Conservation (phyloP, 2,329 filamentous ascomycete genomes). For the Scedosporium dehoogii region DNA sequence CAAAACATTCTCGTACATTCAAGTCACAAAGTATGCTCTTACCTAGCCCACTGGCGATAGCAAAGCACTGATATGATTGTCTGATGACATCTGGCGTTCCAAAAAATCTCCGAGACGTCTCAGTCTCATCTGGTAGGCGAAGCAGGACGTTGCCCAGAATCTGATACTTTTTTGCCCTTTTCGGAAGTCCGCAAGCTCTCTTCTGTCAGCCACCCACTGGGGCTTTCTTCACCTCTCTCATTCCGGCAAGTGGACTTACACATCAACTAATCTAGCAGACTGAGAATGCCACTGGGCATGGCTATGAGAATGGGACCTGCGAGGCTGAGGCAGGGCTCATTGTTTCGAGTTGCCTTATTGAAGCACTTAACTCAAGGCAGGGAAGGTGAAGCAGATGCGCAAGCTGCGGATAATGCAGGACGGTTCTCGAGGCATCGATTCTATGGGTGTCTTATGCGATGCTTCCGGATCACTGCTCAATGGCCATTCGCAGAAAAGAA, state of each 20-base stretch:
- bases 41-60: background rate
- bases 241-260: background rate
- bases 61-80: background rate
- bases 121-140: background rate
- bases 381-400: too few relatives aligned
- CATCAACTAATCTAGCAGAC: background rate
- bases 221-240: background rate
- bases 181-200: background rate
- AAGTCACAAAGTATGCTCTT: too few relatives aligned
- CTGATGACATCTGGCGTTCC: background rate
- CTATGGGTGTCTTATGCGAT: too few relatives aligned
- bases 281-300: background rate
- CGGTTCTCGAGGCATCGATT: too few relatives aligned
- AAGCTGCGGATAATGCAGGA: too few relatives aligned
- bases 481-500: too few relatives aligned
- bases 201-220: background rate
- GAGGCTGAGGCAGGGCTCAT: too few relatives aligned
- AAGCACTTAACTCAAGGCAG: too few relatives aligned
- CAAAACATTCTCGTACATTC: too few relatives aligned
- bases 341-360: too few relatives aligned
- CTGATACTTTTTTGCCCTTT: background rate
- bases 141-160: background rate
- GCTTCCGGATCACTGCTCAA: too few relatives aligned
- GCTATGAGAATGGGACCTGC: too few relatives aligned
- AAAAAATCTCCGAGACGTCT: background rate